Conservation (phyloP, 148 eudicot species). For the Heliosperma pusillum region DNA sequence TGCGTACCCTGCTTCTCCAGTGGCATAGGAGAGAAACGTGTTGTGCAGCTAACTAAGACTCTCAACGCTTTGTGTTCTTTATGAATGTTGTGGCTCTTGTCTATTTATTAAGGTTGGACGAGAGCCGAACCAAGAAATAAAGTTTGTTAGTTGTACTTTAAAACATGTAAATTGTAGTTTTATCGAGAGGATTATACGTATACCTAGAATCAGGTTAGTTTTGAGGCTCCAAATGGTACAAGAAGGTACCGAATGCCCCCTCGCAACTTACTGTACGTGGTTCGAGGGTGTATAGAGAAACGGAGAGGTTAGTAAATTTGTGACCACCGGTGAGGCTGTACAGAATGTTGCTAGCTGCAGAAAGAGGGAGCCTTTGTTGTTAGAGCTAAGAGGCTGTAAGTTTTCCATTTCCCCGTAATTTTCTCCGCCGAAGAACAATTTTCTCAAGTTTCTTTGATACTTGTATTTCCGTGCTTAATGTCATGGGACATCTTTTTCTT, state of each 20-base stretch:
- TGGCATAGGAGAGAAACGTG: constrained; percentile 38
- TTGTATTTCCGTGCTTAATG: neutral
- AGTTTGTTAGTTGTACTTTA: constrained; percentile 40
- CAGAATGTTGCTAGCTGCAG: constrained; percentile 41
- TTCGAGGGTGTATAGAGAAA: constrained; percentile 37
- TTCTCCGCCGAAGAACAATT: constrained; percentile 28
- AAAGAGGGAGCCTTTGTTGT: constrained; percentile 39
- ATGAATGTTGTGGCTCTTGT: constrained; percentile 32
- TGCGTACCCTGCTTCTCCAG: constrained; percentile 25
- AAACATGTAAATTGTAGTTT: constrained; percentile 46
- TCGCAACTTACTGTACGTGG: constrained; percentile 29
- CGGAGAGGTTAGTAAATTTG: constrained; percentile 33
- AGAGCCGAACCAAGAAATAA: constrained; percentile 35
- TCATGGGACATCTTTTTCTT: too few relatives aligned
- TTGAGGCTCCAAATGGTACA: constrained; percentile 37
- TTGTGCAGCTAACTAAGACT: constrained; percentile 76
- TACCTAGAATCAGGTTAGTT: constrained; percentile 39
- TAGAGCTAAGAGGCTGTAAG: constrained; percentile 40
- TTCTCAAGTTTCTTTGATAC: constrained; percentile 5
- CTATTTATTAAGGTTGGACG: constrained; percentile 31
- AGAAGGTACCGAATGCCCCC: constrained; percentile 26
- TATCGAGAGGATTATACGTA: constrained; percentile 33
- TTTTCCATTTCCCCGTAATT: constrained; percentile 32
- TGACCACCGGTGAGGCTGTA: constrained; percentile 36
- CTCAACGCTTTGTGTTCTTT: constrained; percentile 22